These are phyloP conservation scores for Paracamarosporium sp. DNA, from an alignment of 2,329 filamentous ascomycete species.

Conservation along the genomic window DNA sequence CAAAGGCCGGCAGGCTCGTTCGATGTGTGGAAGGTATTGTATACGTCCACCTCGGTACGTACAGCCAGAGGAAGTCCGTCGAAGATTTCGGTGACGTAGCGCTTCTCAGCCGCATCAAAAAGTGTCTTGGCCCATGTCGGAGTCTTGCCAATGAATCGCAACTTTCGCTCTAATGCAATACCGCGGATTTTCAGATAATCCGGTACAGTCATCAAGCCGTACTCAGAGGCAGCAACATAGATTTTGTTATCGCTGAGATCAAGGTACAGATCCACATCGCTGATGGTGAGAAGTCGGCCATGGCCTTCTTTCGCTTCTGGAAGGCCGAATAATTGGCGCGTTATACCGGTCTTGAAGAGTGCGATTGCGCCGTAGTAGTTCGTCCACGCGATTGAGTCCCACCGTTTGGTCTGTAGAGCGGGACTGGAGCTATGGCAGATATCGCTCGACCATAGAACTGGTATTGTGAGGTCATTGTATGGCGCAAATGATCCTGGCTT, in stretches of 20 bases:
- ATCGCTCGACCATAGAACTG: conserved; percentile 16
- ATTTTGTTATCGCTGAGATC: conserved; percentile 16
- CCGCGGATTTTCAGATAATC: conserved; percentile 23
- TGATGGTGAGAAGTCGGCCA: conserved; percentile 11
- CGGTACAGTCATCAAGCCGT: conserved; percentile 19
- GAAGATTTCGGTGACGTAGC: background rate
- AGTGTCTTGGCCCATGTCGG: conserved; percentile 21
- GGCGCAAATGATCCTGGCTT: background rate
- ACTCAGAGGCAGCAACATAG: conserved; percentile 21
- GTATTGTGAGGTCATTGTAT: conserved; percentile 20
- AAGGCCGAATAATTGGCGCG: conserved; percentile 15
- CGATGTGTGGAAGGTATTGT: background rate
- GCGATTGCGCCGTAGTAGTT: conserved; percentile 9
- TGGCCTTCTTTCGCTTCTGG: background rate
- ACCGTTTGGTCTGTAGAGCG: background rate
- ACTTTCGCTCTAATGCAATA: conserved; percentile 19
- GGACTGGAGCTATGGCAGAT: conserved; percentile 7
- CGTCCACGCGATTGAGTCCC: background rate
- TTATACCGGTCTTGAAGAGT: conserved; percentile 11
- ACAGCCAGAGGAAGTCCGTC: background rate
- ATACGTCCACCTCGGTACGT: background rate
- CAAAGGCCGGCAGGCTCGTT: background rate
- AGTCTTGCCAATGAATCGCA: conserved; percentile 23
- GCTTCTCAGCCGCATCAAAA: background rate
- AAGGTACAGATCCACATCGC: conserved; percentile 26